Percentiles rank a stretch among this genome's conserved stretches.
Conservation (phyloP, 2,329 filamentous ascomycete species). For the Hortaea werneckii region DNA sequence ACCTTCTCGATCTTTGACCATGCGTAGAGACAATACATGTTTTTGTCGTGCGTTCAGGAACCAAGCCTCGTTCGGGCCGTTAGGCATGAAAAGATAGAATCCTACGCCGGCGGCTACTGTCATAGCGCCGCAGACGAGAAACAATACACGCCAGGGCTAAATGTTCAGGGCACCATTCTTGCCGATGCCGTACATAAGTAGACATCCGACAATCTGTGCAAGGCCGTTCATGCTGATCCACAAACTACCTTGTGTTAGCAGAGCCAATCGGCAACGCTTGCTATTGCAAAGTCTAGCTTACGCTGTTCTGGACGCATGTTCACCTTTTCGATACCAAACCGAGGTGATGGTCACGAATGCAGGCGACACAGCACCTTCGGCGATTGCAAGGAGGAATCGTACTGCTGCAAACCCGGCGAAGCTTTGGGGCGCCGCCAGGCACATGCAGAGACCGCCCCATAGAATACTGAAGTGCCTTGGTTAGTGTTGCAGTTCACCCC, state of each 20-base stretch:
- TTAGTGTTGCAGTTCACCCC: conserved; percentile 11
- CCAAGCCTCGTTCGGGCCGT: conserved; percentile 38
- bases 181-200: conserved; percentile 45
- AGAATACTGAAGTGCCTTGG: conserved; percentile 1
- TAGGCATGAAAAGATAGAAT: conserved; percentile 41
- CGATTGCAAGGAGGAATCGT: conserved; percentile 45
- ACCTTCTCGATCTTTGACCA: conserved; percentile 30
- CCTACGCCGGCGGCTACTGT: conserved; percentile 34
- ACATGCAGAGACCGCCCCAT: conserved; percentile 17
- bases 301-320: conserved; percentile 18
- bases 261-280: too few species aligned
- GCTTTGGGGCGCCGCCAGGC: conserved; percentile 27
- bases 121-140: conserved; percentile 41
- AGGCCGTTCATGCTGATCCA: conserved; percentile 40
- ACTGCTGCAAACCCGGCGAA: conserved; percentile 32
- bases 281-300: too few species aligned
- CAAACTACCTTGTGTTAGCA: conserved; percentile 4
- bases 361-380: conserved; percentile 46
- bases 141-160: conserved; percentile 39
- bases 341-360: conserved; percentile 45
- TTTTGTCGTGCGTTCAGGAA: conserved; percentile 38
- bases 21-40: conserved; percentile 29
- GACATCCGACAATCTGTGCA: conserved; percentile 36
- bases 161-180: conserved; percentile 30
- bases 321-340: conserved; percentile 16